phyloP scores from a whole-genome alignment of 2,329 filamentous ascomycete genomes.

The Canariomyces notabilis region DNA sequence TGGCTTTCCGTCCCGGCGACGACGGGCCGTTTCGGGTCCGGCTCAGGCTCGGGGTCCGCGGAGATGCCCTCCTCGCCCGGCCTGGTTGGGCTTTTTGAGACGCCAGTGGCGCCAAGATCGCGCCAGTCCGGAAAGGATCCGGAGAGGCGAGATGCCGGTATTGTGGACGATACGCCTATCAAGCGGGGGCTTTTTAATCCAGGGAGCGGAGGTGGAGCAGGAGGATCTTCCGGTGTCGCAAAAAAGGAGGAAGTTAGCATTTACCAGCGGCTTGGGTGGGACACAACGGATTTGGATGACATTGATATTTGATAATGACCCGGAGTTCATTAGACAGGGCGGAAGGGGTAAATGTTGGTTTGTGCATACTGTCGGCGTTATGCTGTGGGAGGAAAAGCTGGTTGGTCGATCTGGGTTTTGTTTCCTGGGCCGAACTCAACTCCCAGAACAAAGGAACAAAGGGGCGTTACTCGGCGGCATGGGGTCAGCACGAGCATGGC shows the following conservation, averaged over 20 bases:
- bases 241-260: slow-evolving; percentile 40
- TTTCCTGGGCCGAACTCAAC: no score
- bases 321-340: background rate
- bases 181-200: slow-evolving; percentile 12
- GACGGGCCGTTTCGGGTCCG: background rate
- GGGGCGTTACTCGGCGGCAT: no score
- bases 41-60: background rate
- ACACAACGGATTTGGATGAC: slow-evolving; percentile 47
- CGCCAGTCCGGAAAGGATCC: slow-evolving; percentile 3
- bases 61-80: slow-evolving; percentile 20
- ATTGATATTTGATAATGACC: slow-evolving; percentile 30
- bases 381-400: background rate
- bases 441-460: no score
- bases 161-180: slow-evolving; percentile 22
- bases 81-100: slow-evolving; percentile 24
- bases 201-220: slow-evolving; percentile 3
- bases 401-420: no score
- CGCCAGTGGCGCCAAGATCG: slow-evolving; percentile 23
- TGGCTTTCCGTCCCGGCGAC: slow-evolving; percentile 6
- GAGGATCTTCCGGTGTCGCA: background rate
- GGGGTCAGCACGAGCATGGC: no score
- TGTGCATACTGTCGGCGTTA: background rate
- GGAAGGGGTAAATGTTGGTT: background rate
- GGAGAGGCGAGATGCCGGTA: background rate
- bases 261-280: slow-evolving; percentile 54